A percentile compares a stretch with the other conserved stretches of the same genome.
phyloP scores from a whole-genome alignment of 1,284 basidiomycete genomes.

The Trichosporon coremiiforme region DNA sequence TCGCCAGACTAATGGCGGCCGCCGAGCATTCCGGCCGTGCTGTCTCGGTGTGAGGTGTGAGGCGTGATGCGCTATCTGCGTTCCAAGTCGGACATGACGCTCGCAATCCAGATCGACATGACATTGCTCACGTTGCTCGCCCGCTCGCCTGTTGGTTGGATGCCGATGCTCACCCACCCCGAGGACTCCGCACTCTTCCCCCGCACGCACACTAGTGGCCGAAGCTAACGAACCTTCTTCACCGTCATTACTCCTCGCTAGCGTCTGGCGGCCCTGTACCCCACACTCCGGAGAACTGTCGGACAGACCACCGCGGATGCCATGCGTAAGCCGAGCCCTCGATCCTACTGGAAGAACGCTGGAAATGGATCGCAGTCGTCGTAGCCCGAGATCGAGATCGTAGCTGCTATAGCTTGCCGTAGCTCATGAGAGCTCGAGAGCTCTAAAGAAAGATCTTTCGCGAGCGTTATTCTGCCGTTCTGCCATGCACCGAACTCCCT shows the following conservation, averaged over 20 bases:
- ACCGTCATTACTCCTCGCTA: background rate
- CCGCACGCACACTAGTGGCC: background rate
- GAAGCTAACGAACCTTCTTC: constrained; percentile 8
- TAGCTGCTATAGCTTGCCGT: background rate
- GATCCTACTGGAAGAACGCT: background rate
- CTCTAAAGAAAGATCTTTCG: background rate
- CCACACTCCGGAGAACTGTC: background rate
- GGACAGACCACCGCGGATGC: background rate
- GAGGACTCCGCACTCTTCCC: background rate
- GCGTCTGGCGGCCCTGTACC: background rate
- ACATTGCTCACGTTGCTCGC: background rate
- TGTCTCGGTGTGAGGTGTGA: background rate
- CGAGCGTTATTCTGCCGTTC: background rate
- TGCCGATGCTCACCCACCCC: background rate
- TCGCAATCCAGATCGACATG: background rate
- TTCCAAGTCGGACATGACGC: background rate
- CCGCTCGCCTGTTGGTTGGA: background rate
- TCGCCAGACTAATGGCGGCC: background rate
- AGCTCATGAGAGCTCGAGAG: background rate
- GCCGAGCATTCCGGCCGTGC: background rate
- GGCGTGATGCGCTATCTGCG: background rate
- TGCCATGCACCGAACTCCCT: background rate
- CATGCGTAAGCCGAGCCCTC: background rate
- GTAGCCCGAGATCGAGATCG: background rate
- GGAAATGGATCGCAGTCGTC: background rate